phyloP scores from a whole-genome alignment of 2,329 filamentous ascomycete genomes.

The Polytolypa hystricis region DNA sequence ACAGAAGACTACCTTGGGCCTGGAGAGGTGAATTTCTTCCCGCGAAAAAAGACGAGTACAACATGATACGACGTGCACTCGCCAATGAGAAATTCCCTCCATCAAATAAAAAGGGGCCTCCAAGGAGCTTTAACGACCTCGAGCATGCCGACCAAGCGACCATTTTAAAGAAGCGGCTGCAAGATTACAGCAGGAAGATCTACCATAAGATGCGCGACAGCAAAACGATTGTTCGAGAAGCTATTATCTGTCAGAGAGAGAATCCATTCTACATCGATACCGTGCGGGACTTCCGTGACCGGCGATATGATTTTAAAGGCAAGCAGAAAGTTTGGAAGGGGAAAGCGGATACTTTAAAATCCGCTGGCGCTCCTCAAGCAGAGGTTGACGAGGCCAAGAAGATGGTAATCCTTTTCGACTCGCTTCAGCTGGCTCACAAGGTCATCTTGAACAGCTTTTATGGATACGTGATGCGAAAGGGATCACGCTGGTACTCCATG shows the following conservation, averaged over 20 bases:
- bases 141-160: conserved; percentile 68
- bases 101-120: conserved; percentile 57
- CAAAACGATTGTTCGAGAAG: conserved; percentile 83
- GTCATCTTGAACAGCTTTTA: conserved; percentile 99
- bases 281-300: conserved; percentile 89
- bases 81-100: conserved; percentile 90
- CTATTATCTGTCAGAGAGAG: conserved; percentile 95
- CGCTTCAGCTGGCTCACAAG: conserved; percentile 91
- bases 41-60: conserved; percentile 95
- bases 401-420: conserved; percentile 96
- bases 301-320: conserved; percentile 96
- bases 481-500: conserved; percentile 97
- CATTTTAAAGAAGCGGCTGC: conserved; percentile 74
- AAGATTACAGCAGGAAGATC: conserved; percentile 93
- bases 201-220: conserved; percentile 98
- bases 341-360: conserved; percentile 79
- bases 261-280: conserved; percentile 98
- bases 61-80: conserved; percentile 89
- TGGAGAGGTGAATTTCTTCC: conserved; percentile 97
- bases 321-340: conserved; percentile 98
- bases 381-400: conserved; percentile 95
- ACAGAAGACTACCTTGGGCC: conserved; percentile 86
- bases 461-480: conserved; percentile 98
- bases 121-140: conserved; percentile 69
- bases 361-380: conserved; percentile 58